Evolutionary conservation across 1,139 yeast genomes (phyloP).

Genomic region (Kurtzmaniella natalensis): DNA sequence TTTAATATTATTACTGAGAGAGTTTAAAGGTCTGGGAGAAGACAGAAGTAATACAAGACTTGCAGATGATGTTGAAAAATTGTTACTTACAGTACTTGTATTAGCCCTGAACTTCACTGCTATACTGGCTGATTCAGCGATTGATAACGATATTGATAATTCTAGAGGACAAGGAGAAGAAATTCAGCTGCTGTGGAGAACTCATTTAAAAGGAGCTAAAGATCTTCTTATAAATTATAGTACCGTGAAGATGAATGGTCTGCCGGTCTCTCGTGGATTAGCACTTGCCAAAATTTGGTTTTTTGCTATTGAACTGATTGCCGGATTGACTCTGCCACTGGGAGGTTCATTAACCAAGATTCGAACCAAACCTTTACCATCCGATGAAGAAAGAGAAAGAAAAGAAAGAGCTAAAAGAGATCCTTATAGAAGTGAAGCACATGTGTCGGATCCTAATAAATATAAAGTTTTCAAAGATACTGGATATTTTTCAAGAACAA

Average conservation of each 20-base stretch:
- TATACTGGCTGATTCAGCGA: conserved; percentile 14
- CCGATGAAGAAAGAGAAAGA: conserved; percentile 2
- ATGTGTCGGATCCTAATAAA: conserved; percentile 9
- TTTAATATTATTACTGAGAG: conserved; percentile 27
- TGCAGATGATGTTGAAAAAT: conserved; percentile 31
- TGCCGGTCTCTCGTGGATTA: conserved; percentile 29
- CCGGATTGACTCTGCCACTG: conserved; percentile 26
- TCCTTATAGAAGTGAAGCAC: conserved; percentile 7
- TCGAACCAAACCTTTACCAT: conserved; percentile 5
- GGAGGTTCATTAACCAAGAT: conserved; percentile 27
- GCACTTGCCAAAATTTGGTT: conserved; percentile 45
- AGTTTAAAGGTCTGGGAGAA: conserved; percentile 18
- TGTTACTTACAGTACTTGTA: conserved; percentile 35
- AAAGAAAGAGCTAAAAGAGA: conserved; percentile 6
- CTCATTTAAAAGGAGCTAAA: conserved; percentile 38
- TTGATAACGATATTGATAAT: neutral
- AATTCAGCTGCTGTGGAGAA: conserved; percentile 30
- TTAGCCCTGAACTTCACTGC: conserved; percentile 38
- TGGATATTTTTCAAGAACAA: conserved; percentile 25
- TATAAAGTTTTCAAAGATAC: conserved; percentile 27
- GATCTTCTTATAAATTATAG: conserved; percentile 34
- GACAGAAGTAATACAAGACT: conserved; percentile 13
- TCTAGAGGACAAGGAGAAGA: conserved; percentile 8
- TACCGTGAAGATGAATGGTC: conserved; percentile 13
- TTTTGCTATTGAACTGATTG: conserved; percentile 38